These are phyloP conservation scores for Taphrina pruni DNA, from an alignment of 1,139 yeast species.

Conservation along the genomic window DNA sequence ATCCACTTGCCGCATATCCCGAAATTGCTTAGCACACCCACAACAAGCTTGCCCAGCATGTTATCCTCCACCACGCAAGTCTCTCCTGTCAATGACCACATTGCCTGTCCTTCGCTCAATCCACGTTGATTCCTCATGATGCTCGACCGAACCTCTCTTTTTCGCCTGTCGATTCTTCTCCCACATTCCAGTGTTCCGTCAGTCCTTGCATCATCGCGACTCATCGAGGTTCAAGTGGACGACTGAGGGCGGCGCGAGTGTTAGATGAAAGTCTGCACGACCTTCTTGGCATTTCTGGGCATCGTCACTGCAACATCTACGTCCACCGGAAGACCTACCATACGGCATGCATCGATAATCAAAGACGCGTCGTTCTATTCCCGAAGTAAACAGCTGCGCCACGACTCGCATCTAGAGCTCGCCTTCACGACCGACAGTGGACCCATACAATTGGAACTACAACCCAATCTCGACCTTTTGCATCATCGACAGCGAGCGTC, in stretches of 20 bases:
- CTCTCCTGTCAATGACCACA: background rate
- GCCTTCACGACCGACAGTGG: conserved; percentile 23
- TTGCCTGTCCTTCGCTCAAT: background rate
- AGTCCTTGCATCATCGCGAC: too few relatives aligned
- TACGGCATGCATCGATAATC: background rate
- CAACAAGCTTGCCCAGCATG: background rate
- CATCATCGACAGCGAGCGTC: conserved; percentile 7
- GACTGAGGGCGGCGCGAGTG: background rate
- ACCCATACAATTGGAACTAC: conserved; percentile 18
- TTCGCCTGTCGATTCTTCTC: background rate
- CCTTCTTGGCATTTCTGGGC: background rate
- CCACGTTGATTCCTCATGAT: background rate
- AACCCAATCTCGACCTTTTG: conserved; percentile 18
- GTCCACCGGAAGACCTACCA: conserved; percentile 3
- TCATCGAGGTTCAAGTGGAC: too few relatives aligned
- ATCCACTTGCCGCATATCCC: background rate
- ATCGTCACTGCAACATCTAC: background rate
- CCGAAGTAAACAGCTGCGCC: conserved; percentile 1
- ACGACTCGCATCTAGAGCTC: conserved; percentile 20
- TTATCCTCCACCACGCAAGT: background rate
- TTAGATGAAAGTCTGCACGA: background rate
- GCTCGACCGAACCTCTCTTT: background rate
- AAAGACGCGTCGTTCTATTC: conserved; percentile 22
- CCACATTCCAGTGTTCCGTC: background rate
- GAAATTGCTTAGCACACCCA: conserved; percentile 12